Conservation (phyloP, 768 basidiomycete genomes). For the Cystofilobasidium bisporidii region DNA sequence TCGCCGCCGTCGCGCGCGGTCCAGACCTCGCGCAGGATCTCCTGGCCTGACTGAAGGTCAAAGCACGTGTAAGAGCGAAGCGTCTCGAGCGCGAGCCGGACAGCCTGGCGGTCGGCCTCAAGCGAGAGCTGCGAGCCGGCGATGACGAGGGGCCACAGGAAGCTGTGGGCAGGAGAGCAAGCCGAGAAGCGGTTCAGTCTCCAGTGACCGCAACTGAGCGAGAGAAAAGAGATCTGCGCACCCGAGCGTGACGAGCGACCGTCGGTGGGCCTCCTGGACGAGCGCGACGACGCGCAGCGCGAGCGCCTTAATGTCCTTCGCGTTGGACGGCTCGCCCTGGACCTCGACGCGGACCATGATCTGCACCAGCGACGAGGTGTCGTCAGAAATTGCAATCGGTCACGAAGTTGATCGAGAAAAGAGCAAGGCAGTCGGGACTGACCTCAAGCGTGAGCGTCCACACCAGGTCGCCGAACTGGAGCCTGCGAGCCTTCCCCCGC, state of each 20-base stretch:
- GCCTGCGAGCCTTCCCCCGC: neutral
- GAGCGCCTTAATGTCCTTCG: neutral
- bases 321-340: neutral
- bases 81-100: neutral
- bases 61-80: slow-evolving; percentile 1
- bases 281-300: neutral
- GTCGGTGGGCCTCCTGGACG: slow-evolving; percentile 2
- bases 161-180: neutral
- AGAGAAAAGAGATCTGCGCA: neutral
- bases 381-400: neutral
- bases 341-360: slow-evolving; percentile 6
- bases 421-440: too few relatives aligned
- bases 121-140: neutral
- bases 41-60: neutral
- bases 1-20: neutral
- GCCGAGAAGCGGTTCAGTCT: neutral
- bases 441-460: neutral
- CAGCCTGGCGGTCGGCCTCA: neutral
- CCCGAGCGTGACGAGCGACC: slow-evolving; percentile 7
- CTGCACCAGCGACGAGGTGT: neutral
- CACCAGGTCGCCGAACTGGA: neutral
- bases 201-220: neutral
- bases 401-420: too few relatives aligned
- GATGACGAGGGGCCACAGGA: slow-evolving; percentile 9
- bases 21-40: slow-evolving; percentile 9